Conservation (phyloP, 495 filamentous ascomycete genomes). For the Neurospora sublineolata region DNA sequence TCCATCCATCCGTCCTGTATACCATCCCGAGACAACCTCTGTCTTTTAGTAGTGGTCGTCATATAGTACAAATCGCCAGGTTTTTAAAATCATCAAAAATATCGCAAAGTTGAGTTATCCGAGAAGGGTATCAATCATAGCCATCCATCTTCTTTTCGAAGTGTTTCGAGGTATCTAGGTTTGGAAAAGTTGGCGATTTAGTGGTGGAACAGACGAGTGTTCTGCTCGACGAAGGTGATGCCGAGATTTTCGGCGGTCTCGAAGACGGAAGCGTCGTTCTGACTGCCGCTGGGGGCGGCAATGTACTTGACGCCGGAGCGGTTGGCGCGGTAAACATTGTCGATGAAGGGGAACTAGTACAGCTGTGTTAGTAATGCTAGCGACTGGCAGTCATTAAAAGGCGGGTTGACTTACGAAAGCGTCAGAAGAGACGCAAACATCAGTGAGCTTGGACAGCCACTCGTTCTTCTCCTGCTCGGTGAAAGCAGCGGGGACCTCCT, state of each 20-base stretch:
- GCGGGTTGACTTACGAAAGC: constrained; percentile 65
- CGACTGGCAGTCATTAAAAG: not conserved
- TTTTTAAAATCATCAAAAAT: not conserved
- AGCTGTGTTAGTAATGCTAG: constrained; percentile 6
- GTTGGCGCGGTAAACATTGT: constrained; percentile 87
- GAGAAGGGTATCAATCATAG: not conserved
- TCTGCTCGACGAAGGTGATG: constrained; percentile 85
- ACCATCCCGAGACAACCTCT: not conserved
- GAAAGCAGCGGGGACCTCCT: constrained; percentile 77
- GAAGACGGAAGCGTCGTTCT: constrained; percentile 82
- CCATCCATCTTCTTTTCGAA: not conserved
- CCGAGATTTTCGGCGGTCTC: constrained; percentile 87
- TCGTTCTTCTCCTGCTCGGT: constrained; percentile 70
- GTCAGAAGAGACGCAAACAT: constrained; percentile 82
- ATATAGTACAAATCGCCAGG: not conserved
- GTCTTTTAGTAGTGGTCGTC: constrained; percentile 5
- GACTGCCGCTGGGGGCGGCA: constrained; percentile 83
- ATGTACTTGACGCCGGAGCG: constrained; percentile 91
- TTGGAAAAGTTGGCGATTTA: constrained; percentile 24
- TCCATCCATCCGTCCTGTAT: not conserved
- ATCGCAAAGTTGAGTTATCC: not conserved
- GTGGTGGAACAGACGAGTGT: constrained; percentile 80
- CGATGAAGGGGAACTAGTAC: constrained; percentile 83
- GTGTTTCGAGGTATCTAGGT: constrained; percentile 1
- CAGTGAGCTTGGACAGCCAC: constrained; percentile 69